A percentile compares a stretch with the other conserved stretches of the same genome.
phyloP scores from a whole-genome alignment of 768 basidiomycete species.

The Podaxis carcinomalis region DNA sequence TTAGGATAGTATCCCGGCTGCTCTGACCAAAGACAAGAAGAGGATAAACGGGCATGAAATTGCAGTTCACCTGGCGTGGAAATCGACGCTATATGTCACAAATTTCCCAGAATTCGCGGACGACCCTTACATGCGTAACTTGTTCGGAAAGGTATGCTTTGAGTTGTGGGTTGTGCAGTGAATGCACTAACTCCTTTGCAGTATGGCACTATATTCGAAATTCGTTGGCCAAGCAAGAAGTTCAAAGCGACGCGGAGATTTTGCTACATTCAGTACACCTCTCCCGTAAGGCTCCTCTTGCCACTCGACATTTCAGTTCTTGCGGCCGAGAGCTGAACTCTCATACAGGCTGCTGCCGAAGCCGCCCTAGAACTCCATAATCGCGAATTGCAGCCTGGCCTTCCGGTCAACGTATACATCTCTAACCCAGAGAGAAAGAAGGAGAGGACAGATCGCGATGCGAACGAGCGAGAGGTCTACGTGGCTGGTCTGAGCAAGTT shows the following conservation, averaged over 20 bases:
- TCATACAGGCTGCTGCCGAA: conserved; percentile 58
- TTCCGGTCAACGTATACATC: conserved; percentile 70
- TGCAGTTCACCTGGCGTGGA: conserved; percentile 86
- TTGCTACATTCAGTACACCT: conserved; percentile 89
- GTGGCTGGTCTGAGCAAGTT: conserved; percentile 82
- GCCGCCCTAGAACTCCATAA: conserved; percentile 78
- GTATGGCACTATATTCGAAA: conserved; percentile 91
- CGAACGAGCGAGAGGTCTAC: conserved; percentile 81
- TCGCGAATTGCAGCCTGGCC: conserved; percentile 65
- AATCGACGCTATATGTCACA: conserved; percentile 91
- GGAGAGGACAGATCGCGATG: conserved; percentile 83
- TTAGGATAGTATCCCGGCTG: conserved; percentile 79
- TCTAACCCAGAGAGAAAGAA: conserved; percentile 91
- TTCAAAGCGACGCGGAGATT: conserved; percentile 89
- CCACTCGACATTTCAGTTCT: not conserved
- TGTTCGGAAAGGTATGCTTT: conserved; percentile 70
- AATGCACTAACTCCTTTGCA: conserved; percentile 23
- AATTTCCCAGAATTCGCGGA: conserved; percentile 90
- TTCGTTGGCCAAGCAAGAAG: conserved; percentile 98
- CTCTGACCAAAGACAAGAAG: conserved; percentile 94
- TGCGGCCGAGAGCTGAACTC: not conserved
- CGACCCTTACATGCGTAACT: conserved; percentile 65
- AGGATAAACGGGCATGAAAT: conserved; percentile 72
- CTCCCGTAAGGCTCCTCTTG: conserved; percentile 54
- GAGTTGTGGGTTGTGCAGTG: not conserved